phyloP scores from a whole-genome alignment of 2,329 filamentous ascomycete species.

The Pestalotiopsis sp. region DNA sequence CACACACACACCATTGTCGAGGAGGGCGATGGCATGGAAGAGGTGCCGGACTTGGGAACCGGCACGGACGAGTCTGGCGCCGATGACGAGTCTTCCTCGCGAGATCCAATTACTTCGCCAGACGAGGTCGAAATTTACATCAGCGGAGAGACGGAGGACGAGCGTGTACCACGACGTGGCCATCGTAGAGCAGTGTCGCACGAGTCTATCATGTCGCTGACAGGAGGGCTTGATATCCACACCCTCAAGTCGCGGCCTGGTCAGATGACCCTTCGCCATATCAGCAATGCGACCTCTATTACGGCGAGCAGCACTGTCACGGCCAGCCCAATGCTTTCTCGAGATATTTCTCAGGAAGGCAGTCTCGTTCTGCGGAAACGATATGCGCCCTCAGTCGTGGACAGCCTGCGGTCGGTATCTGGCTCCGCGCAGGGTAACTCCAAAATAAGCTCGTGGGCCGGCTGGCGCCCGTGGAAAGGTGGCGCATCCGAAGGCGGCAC shows the following conservation, averaged over 20 bases:
- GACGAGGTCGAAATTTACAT: slow-evolving; percentile 29
- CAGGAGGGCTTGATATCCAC: slow-evolving; percentile 88
- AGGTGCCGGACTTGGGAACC: slow-evolving; percentile 30
- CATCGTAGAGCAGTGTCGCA: slow-evolving; percentile 75
- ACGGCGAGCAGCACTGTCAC: slow-evolving; percentile 61
- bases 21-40: slow-evolving; percentile 34
- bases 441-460: slow-evolving; percentile 46
- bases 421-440: slow-evolving; percentile 27
- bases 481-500: slow-evolving; percentile 28
- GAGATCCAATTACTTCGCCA: slow-evolving; percentile 21
- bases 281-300: slow-evolving; percentile 56
- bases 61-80: slow-evolving; percentile 38
- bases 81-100: slow-evolving; percentile 26
- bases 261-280: slow-evolving; percentile 64
- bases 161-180: slow-evolving; percentile 41
- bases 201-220: slow-evolving; percentile 86
- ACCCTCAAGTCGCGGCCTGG: slow-evolving; percentile 76
- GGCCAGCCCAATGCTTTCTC: slow-evolving; percentile 60
- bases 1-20: slow-evolving; percentile 31
- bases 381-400: slow-evolving; percentile 26
- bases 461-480: slow-evolving; percentile 41
- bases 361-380: slow-evolving; percentile 62
- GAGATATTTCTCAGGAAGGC: slow-evolving; percentile 47
- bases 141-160: slow-evolving; percentile 30
- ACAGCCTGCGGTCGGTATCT: slow-evolving; percentile 36